Evolutionary conservation across 805 yeast genomes (phyloP).

Genomic region (Pichia pseudocactophila): DNA sequence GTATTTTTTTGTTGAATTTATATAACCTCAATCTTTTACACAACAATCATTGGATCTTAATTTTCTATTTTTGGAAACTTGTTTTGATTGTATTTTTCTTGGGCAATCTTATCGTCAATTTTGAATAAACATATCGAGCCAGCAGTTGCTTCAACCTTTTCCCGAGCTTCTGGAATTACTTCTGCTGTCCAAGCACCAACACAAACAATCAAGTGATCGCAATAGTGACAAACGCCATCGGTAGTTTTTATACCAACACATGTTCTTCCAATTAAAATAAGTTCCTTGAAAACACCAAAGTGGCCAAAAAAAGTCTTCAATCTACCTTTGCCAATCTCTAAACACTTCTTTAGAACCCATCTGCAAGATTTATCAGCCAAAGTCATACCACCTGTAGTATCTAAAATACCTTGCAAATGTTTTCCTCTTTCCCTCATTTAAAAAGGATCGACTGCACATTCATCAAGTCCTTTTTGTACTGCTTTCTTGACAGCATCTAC

Average conservation of each 20-base stretch:
- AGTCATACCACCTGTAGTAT: constrained; percentile 26
- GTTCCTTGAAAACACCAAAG: constrained; percentile 11
- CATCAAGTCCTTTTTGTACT: constrained; percentile 9
- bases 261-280: constrained; percentile 12
- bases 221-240: constrained; percentile 18
- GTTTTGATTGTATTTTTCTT: too few species aligned
- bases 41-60: too few species aligned
- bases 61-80: too few species aligned
- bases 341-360: constrained; percentile 23
- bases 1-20: too few species aligned
- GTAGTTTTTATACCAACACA: constrained; percentile 21
- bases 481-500: constrained; percentile 19
- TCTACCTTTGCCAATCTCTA: constrained; percentile 13
- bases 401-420: constrained; percentile 20
- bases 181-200: too few species aligned
- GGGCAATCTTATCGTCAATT: too few species aligned
- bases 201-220: too few species aligned
- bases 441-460: constrained; percentile 13
- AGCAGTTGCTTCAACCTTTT: too few species aligned
- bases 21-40: too few species aligned
- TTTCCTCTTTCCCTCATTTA: constrained; percentile 9
- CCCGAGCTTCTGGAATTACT: too few species aligned
- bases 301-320: constrained; percentile 20
- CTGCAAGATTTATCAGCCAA: constrained; percentile 27
- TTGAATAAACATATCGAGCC: too few species aligned